Conservation (phyloP, 2,329 filamentous ascomycete species). For the Neonectria coccinea region DNA sequence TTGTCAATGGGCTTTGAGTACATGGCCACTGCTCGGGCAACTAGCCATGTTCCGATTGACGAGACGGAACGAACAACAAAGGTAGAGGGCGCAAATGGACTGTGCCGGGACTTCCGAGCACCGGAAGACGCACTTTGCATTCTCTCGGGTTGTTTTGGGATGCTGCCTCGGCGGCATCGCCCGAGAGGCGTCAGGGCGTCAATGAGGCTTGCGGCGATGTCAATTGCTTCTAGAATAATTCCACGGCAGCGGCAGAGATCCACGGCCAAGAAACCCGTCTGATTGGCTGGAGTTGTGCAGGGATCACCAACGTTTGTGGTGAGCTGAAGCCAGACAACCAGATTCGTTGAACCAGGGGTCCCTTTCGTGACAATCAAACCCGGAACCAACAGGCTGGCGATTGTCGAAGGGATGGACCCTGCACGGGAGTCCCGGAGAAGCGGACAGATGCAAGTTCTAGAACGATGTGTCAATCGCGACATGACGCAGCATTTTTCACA, state of each 20-base stretch:
- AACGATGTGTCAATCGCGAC: background rate
- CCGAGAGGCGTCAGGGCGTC: slow-evolving; percentile 33
- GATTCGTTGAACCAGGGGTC: background rate
- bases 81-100: background rate
- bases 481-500: slow-evolving; percentile 25
- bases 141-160: background rate
- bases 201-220: slow-evolving; percentile 16
- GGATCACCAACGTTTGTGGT: slow-evolving; percentile 1
- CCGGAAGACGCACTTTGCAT: background rate
- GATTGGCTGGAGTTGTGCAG: slow-evolving; percentile 15
- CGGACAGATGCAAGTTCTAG: slow-evolving; percentile 4
- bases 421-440: slow-evolving; percentile 15
- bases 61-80: background rate
- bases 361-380: background rate
- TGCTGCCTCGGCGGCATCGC: slow-evolving; percentile 21
- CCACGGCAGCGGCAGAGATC: slow-evolving; percentile 13
- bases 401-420: slow-evolving; percentile 20
- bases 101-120: slow-evolving; percentile 1
- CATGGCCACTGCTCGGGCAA: background rate
- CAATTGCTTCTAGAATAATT: slow-evolving; percentile 39
- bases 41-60: background rate
- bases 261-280: slow-evolving; percentile 3
- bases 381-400: slow-evolving; percentile 4
- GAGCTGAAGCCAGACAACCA: background rate
- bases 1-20: background rate